A percentile compares a stretch with the other conserved stretches of the same genome.
phyloP scores from a whole-genome alignment of 148 eudicot species.

The Vaccinium vitisidaea region DNA sequence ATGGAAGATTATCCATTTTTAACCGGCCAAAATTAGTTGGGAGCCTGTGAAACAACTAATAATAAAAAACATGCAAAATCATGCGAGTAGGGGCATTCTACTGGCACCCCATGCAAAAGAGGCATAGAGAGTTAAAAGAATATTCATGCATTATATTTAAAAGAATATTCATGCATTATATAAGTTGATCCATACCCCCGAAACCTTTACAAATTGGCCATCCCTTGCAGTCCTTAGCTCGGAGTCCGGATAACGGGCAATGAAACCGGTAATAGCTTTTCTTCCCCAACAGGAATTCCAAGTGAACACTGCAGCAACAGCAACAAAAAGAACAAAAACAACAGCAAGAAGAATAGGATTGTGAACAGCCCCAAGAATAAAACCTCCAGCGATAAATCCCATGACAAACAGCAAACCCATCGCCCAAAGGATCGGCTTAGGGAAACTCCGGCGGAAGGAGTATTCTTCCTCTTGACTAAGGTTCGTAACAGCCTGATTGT shows the following conservation, averaged over 20 bases:
- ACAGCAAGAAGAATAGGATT: conserved; percentile 85
- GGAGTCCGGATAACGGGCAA: conserved; percentile 72
- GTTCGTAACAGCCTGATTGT: conserved; percentile 87
- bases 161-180: conserved; percentile 26
- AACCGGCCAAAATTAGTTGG: not conserved
- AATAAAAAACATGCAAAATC: not conserved
- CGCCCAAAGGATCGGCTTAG: conserved; percentile 74
- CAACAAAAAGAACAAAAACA: conserved; percentile 65
- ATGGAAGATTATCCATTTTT: not conserved
- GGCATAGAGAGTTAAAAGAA: not conserved
- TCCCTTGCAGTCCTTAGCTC: conserved; percentile 88
- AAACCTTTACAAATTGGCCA: conserved; percentile 92
- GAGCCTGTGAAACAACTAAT: not conserved
- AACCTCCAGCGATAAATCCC: conserved; percentile 96
- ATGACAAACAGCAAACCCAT: conserved; percentile 80
- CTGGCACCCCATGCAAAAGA: not conserved
- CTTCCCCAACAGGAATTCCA: conserved; percentile 85
- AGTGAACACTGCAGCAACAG: conserved; percentile 66
- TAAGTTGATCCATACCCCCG: conserved; percentile 70
- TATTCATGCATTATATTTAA: not conserved
- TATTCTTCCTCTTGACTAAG: conserved; percentile 69
- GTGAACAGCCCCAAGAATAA: conserved; percentile 83
- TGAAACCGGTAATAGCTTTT: conserved; percentile 63
- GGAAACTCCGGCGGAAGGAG: conserved; percentile 75
- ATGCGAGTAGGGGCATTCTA: not conserved